Evolutionary conservation across 1,284 basidiomycete genomes (phyloP), one percentile per base, ranked within the genome.

Genomic region (Fomitopsis betulina): DNA sequence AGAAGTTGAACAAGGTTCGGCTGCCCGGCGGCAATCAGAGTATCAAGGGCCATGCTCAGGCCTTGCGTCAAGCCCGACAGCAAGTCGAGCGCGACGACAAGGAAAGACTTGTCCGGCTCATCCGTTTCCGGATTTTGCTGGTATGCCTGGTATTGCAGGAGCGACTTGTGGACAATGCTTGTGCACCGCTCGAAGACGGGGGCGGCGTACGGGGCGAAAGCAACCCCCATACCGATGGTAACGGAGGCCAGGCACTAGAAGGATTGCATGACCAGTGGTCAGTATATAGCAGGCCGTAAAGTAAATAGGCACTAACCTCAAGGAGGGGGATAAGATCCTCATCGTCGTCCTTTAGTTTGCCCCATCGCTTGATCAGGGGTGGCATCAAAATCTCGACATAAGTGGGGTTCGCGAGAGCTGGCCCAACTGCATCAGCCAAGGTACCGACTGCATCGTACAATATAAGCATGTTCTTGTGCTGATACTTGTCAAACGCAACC

Each of bases 401-500:
- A 19, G 86, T 79, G 1, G 93, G 85, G 66, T 92, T 91, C 68
- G 93, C 91, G 59, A 99, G 76, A 6, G 94, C 92, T 45, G 85
- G 72, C 8, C 95, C 96, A 39, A 99, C 96, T 15, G 95, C 94
- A 71, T 99, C 97, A 3, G 97, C 97, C 17, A 99, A 80, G 1
- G 97, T 99, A 5, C 97, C 96, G 58, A 99, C 90, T 13, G 97
- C 97, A 71, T 99, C 97, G 72, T 99, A 99, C 39, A 99, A 76
- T 64, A 99, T 99, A 63, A 99, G 82, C 82, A 99, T 87, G 72
- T 99, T 99, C 84, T 99, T 99, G 74, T 98, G 95, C 72, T 99
- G 96, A 73, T 99, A 99, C 76, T 97, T 98, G 63, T 93, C 87
- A 73, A 99, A 99, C 0, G 97, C 97, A 63, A 93, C 89, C 21